These are phyloP conservation scores for Monosporascus ibericus DNA, from an alignment of 2,329 filamentous ascomycete species.

Conservation along the genomic window DNA sequence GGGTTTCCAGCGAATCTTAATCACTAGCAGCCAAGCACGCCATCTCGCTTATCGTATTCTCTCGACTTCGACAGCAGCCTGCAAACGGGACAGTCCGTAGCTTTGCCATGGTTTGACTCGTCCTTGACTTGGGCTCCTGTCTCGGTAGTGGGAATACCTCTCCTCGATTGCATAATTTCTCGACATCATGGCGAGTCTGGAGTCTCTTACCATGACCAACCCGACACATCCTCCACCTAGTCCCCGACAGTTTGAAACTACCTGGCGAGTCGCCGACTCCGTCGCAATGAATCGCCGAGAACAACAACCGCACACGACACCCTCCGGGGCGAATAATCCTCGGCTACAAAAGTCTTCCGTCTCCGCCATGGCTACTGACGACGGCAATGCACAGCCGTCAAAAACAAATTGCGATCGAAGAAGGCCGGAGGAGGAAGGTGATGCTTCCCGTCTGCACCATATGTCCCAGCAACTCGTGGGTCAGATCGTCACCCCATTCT, in stretches of 20 bases:
- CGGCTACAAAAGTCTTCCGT: conserved; percentile 11
- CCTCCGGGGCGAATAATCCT: not conserved
- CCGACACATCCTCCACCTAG: not conserved
- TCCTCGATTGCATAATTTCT: not conserved
- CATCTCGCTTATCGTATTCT: not conserved
- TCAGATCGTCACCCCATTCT: conserved; percentile 79
- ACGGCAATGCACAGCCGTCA: conserved; percentile 19
- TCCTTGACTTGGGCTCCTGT: too few species aligned
- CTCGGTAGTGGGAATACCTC: not conserved
- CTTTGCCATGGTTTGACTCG: not conserved
- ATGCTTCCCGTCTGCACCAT: conserved; percentile 44
- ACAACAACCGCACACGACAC: too few species aligned
- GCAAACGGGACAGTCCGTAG: not conserved
- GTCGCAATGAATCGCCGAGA: not conserved
- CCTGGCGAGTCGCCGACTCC: not conserved
- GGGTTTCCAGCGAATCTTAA: not conserved
- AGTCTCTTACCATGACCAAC: not conserved
- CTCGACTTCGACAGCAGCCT: not conserved
- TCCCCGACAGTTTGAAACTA: not conserved
- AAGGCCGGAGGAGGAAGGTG: conserved; percentile 44
- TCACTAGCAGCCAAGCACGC: not conserved
- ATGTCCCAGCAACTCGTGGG: conserved; percentile 63
- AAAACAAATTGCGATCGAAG: conserved; percentile 45
- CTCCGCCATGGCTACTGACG: conserved; percentile 12
- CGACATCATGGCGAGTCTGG: not conserved